phyloP scores from a whole-genome alignment of 345 rosid genomes.

The Passiflora organensis region DNA sequence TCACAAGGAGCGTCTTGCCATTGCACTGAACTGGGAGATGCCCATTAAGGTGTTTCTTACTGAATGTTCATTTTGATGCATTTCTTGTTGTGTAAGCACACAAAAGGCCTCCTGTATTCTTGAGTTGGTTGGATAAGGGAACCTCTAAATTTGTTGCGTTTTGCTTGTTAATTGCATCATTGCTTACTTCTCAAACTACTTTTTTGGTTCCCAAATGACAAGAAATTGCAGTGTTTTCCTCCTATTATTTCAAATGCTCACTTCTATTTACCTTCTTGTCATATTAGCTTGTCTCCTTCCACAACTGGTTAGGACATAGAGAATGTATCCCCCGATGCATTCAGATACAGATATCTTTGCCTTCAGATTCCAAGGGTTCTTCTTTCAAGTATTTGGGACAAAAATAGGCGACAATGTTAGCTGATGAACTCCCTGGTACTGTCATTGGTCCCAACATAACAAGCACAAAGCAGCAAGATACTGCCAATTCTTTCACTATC shows the following conservation, averaged over 20 bases:
- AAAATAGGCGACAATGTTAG: constrained; percentile 15
- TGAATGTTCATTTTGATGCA: constrained; percentile 44
- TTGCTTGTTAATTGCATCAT: constrained; percentile 27
- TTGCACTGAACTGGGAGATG: constrained; percentile 51
- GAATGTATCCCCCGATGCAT: constrained; percentile 10
- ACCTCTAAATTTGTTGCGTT: constrained; percentile 40
- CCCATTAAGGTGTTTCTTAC: constrained; percentile 33
- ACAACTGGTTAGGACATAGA: constrained; percentile 16
- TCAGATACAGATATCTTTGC: background rate
- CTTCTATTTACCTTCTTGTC: background rate
- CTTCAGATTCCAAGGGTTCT: constrained; percentile 8
- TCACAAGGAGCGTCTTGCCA: constrained; percentile 65
- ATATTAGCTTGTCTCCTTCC: constrained; percentile 14
- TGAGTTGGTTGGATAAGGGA: constrained; percentile 40
- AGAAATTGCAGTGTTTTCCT: constrained; percentile 18
- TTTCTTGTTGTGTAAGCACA: constrained; percentile 49
- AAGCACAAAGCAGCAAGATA: background rate
- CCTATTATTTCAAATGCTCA: background rate
- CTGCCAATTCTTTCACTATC: constrained; percentile 3
- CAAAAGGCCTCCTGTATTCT: constrained; percentile 43
- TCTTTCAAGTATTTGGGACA: constrained; percentile 7
- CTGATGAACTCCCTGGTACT: constrained; percentile 15
- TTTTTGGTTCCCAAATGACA: constrained; percentile 40
- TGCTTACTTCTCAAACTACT: constrained; percentile 28
- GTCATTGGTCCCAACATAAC: constrained; percentile 15